Evolutionary conservation across 2,329 filamentous ascomycete genomes (phyloP), one percentile per base, ranked within the genome.

Genomic region (Neonectria ditissima): DNA sequence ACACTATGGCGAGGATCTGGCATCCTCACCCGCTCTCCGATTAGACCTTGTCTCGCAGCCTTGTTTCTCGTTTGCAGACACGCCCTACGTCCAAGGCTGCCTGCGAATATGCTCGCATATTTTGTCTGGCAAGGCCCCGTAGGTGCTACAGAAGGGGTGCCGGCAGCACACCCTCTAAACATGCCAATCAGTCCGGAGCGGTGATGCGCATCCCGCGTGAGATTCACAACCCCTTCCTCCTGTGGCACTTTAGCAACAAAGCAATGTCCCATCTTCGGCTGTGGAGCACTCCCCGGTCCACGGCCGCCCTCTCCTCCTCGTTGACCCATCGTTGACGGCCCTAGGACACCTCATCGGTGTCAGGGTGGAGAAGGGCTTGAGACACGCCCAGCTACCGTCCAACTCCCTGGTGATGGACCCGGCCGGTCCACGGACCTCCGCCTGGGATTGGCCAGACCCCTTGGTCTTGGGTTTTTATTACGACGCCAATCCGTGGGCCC

Each of bases 171-270:
- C 51, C 11, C 43, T 54, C 45, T 26, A 55, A 62, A 62, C 66
- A 73, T 74, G 69, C 69, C 64, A 74, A 72, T 71, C 57, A 67
- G 65, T 61, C 50, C 63, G 54, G 64, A 63, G 63, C 54, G 65
- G 65, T 71, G 71, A 71, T 73, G 69, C 67, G 59, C 68, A 72
- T 73, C 68, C 69, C 71, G 69, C 68, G 60, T 68, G 65, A 71
- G 68, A 69, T 73, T 73, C 59, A 65, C 69, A 69, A 69, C 71
- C 65, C 71, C 62, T 73, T 69, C 67, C 55, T 69, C 65, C 44
- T 58, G 66, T 67, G 68, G 69, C 63, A 72, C 71, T 73, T 73
- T 65, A 72, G 69, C 63, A 65, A 59, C 67, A 70, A 61, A 68
- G 67, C 69, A 63, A 72, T 73, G 58, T 69, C 65, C 71, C 69